Evolutionary conservation across 2,329 filamentous ascomycete genomes (phyloP), one percentile per base, ranked within the genome.

Genomic region (Fusarium concolor): DNA sequence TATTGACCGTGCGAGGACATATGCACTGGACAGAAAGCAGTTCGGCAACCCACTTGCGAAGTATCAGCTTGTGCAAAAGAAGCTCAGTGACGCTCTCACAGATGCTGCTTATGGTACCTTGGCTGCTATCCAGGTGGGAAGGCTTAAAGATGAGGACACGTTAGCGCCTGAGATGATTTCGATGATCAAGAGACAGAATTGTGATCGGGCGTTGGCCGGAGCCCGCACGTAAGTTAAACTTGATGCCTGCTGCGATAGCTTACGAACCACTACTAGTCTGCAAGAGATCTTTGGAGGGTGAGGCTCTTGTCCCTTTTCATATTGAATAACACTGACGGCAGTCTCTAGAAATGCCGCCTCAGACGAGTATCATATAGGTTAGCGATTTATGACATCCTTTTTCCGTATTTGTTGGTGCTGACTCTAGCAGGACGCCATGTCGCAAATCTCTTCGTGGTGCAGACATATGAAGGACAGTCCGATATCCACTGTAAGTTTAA

Each of bases 31-130:
- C 78, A 86, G 96, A 66, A 94, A 91, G 81, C 96, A 98, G 79
- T 99, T 99, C 87, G 89, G 89, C 52, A 97, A 98, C 79, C 94
- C 94, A 0, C 85, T 99, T 56, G 96, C 95, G 37, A 96, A 92
- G 79, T 99, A 98, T 78, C 96, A 99, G 82, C 88, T 99, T 15
- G 87, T 99, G 50, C 96, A 98, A 84, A 97, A 97, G 87, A 99
- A 99, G 84, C 84, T 99, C 63, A 91, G 94, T 1, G 95, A 98
- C 79, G 95, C 95, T 3, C 85, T 88, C 4, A 97, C 95, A 1
- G 96, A 98, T 78, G 93, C 92, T 2, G 91, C 94, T 1, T 98
- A 92, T 76, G 96, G 96, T 39, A 92, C 92, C 14, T 81, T 97
- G 55, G 96, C 95, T 9, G 91, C 93, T 5, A 88, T 92, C 58